Conservation (phyloP, 176 grass and related monocot species). For the Pontederia crassipes region DNA sequence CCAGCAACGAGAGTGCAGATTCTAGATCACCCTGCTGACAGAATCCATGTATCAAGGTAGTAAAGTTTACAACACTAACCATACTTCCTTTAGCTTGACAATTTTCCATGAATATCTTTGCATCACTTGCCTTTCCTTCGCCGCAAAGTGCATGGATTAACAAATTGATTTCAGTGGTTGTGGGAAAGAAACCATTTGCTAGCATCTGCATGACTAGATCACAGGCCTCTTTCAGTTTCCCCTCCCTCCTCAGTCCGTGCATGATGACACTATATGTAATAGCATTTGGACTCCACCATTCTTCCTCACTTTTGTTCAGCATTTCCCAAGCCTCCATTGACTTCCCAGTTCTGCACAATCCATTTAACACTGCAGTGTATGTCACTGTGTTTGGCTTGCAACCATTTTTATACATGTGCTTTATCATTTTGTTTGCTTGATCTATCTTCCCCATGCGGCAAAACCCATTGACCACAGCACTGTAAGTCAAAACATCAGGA, state of each 20-base stretch:
- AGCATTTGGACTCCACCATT: constrained; percentile 83
- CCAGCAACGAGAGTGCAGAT: constrained; percentile 68
- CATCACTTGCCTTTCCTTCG: constrained; percentile 44
- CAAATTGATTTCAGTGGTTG: constrained; percentile 76
- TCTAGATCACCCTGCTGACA: constrained; percentile 63
- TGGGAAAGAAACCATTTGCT: constrained; percentile 70
- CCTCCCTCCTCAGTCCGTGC: constrained; percentile 89
- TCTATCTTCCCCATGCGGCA: constrained; percentile 64
- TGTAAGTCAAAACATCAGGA: constrained; percentile 94
- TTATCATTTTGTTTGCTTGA: constrained; percentile 70
- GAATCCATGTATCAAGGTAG: constrained; percentile 93
- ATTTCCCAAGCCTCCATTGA: constrained; percentile 70
- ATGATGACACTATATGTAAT: constrained; percentile 82
- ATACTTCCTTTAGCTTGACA: constrained; percentile 78
- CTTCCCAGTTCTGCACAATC: constrained; percentile 66
- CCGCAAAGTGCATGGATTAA: constrained; percentile 74
- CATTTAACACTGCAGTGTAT: constrained; percentile 74
- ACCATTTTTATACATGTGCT: constrained; percentile 59
- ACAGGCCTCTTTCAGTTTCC: constrained; percentile 73
- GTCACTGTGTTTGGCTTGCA: constrained; percentile 94
- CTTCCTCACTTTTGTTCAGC: constrained; percentile 68
- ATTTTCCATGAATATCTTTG: constrained; percentile 79
- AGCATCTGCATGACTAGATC: constrained; percentile 77
- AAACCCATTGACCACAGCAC: constrained; percentile 78
- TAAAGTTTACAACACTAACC: constrained; percentile 94